Base-by-base conservation (phyloP, 192 early-diverging fungal species). In the Backusella parvicylindrica region DNA sequence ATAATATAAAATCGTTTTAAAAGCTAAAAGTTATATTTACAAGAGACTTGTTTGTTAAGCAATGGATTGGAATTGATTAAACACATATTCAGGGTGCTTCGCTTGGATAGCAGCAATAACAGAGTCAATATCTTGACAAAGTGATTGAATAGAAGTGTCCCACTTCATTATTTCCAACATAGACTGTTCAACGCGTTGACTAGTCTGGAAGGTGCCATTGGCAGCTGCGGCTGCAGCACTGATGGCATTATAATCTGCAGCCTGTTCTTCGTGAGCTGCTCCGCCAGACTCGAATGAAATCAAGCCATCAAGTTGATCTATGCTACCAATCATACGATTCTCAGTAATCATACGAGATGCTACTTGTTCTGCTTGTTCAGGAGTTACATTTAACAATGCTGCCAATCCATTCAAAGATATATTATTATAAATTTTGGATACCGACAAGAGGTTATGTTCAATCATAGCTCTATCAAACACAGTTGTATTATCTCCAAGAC, bases 341-440 rank as follows among this genome's bases (percentile, higher is more conserved):
- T 98, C 95, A 18, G 87, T 90, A 86, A 98, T 95, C 96, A 98
- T 98, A 32, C 86, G 87, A 11, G 89, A 89, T 6, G 95, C 97
- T 56, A 92, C 86, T 64, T 85, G 82, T 83, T 99, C 97, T 6
- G 97, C 97, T 68, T 93, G 87, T 23, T 95, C 94, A 1, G 90
- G 80, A 7, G 87, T 83, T 36, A 97, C 91, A 3, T 87, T 92
- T 21, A 99, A 79, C 69, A 95, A 79, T 6, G 82, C 85, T 3
- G 92, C 94, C 31, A 99, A 86, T 77, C 98, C 93, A 43, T 88
- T 89, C 77, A 99, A 96, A 36, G 87, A 87, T 53, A 99, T 97
- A 78, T 94, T 96, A 74, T 94, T 91, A 82, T 99, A 99, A 64
- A 99, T 88, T 74, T 92, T 92, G 73, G 93, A 94, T 1, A 95